phyloP scores from a whole-genome alignment of 2,329 filamentous ascomycete genomes.

The Pseudogymnoascus destructans region DNA sequence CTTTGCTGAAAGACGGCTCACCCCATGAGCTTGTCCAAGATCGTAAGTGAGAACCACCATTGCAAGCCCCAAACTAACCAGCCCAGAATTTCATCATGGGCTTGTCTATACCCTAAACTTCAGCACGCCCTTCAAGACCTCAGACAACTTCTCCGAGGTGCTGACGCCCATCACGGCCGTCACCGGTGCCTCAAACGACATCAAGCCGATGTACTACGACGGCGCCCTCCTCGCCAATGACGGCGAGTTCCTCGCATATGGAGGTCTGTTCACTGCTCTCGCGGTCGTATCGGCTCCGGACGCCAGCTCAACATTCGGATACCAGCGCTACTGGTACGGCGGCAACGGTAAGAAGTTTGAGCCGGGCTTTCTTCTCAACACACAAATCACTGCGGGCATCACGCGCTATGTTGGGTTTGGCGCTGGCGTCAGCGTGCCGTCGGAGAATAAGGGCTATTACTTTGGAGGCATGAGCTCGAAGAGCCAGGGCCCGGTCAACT shows the following conservation, averaged over 20 bases:
- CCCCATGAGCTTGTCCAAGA: conserved; percentile 24
- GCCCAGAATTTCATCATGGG: conserved; percentile 38
- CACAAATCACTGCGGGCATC: conserved; percentile 31
- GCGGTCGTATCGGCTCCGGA: too few species aligned
- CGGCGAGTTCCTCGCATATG: conserved; percentile 49
- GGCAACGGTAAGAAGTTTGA: conserved; percentile 31
- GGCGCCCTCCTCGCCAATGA: conserved; percentile 55
- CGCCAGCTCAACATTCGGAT: conserved; percentile 24
- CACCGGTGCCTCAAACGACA: conserved; percentile 35
- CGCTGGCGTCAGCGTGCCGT: conserved; percentile 49
- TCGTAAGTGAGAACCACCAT: conserved; percentile 28
- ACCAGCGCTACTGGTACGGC: conserved; percentile 41
- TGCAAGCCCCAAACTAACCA: conserved; percentile 9
- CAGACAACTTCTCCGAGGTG: conserved; percentile 39
- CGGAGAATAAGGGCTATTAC: conserved; percentile 59
- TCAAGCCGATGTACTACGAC: conserved; percentile 44
- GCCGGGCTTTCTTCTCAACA: conserved; percentile 30
- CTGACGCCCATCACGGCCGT: conserved; percentile 33
- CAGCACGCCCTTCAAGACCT: conserved; percentile 39
- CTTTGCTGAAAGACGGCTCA: conserved; percentile 35
- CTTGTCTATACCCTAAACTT: conserved; percentile 46
- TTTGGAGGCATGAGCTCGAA: conserved; percentile 49
- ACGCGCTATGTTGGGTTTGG: conserved; percentile 54
- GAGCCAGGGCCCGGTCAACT: conserved; percentile 30
- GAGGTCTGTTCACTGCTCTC: conserved; percentile 34